Conservation (phyloP, 2,329 filamentous ascomycete genomes). For the Calonectria hongkongensis region DNA sequence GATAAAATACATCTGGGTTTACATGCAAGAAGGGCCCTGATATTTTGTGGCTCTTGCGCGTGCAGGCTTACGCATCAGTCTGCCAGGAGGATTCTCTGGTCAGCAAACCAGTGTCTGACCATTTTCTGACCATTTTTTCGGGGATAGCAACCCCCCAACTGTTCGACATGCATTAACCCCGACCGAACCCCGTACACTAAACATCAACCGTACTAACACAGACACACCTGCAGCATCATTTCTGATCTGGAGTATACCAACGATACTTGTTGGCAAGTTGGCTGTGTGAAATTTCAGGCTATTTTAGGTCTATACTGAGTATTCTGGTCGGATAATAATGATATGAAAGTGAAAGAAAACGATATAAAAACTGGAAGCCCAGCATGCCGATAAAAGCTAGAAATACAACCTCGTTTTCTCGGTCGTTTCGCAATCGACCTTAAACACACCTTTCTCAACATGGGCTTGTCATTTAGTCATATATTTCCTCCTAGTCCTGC, state of each 20-base stretch:
- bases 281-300: neutral
- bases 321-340: neutral
- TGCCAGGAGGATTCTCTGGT: neutral
- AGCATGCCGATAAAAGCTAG: neutral
- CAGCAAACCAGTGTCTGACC: neutral
- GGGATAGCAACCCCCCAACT: constrained; percentile 2
- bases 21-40: neutral
- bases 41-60: neutral
- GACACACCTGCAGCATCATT: constrained; percentile 22
- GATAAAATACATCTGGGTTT: neutral
- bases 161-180: constrained; percentile 29
- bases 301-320: neutral
- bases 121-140: neutral
- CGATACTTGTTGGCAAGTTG: neutral
- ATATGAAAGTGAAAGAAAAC: neutral
- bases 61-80: neutral
- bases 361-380: constrained; percentile 4
- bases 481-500: constrained; percentile 21
- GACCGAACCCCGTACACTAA: constrained; percentile 19
- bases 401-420: neutral
- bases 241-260: neutral
- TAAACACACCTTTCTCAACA: neutral
- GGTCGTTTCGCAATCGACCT: neutral
- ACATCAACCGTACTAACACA: neutral
- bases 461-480: constrained; percentile 27